Evolutionary conservation across 805 yeast species (phyloP).

Genomic region (Teunomyces panamensis): DNA sequence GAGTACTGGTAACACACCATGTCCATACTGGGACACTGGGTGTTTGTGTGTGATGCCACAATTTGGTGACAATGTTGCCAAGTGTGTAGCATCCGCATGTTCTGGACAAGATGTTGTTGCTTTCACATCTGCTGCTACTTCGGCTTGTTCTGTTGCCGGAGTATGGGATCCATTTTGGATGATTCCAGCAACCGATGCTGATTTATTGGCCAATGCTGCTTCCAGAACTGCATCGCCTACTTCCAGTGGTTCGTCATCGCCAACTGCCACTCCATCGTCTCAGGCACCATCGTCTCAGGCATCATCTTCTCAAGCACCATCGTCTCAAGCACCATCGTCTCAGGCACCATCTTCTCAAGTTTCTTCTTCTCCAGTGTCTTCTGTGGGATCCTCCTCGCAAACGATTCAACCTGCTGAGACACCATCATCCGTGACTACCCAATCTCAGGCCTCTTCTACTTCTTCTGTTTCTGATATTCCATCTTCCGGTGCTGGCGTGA

Average conservation of each 20-base stretch:
- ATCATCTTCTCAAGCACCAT: neutral
- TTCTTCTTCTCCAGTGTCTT: neutral
- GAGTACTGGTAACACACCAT: slow-evolving; percentile 33
- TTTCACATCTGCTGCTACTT: slow-evolving; percentile 30
- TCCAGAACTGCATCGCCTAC: slow-evolving; percentile 15
- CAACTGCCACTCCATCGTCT: slow-evolving; percentile 5
- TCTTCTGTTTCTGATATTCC: neutral
- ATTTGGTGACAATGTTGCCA: slow-evolving; percentile 28
- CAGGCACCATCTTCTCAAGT: neutral
- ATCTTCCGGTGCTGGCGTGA: neutral
- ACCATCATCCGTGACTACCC: too few relatives aligned
- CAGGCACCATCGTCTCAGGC: neutral
- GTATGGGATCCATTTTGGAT: slow-evolving; percentile 34
- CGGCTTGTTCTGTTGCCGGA: slow-evolving; percentile 35
- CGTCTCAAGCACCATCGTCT: neutral
- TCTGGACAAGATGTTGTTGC: slow-evolving; percentile 28
- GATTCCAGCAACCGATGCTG: slow-evolving; percentile 21
- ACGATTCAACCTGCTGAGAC: too few relatives aligned
- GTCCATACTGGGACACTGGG: slow-evolving; percentile 45
- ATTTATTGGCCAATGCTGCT: slow-evolving; percentile 25
- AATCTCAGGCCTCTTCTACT: neutral
- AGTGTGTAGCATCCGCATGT: slow-evolving; percentile 27
- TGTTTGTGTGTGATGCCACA: slow-evolving; percentile 40
- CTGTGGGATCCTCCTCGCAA: too few relatives aligned
- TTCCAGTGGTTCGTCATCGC: slow-evolving; percentile 7